Evolutionary conservation across 441 rosid species (phyloP), one percentile per base, ranked within the genome.

Genomic region (Brassica balearica): DNA sequence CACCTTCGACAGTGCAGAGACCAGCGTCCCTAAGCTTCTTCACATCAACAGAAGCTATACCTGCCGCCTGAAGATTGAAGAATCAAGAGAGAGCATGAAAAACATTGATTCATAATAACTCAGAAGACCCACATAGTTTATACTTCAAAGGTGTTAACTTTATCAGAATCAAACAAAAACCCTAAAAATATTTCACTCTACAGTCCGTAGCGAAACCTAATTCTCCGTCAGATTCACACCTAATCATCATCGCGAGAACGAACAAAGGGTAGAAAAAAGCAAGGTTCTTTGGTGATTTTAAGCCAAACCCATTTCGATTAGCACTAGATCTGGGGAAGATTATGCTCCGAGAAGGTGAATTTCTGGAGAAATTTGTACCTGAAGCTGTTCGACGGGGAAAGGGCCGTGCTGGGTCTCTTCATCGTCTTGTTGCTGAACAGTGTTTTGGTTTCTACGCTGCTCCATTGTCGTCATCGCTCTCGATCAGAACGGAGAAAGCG

Each of bases 11-110:
- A 7, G 96, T 95, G 72, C 97, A 95, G 59, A 95, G 89, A 73
- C 96, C 99, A 4, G 93, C 96, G 83, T 93, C 98, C 77, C 88
- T 95, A 71, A 92, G 97, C 88, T 95, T 95, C 86, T 95, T 93
- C 38, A 93, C 76, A 43, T 95, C 99, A n/a, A 92, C 78, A 46
- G 98, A 81, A 75, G 98, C 98, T 3, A 95, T 92, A 72, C 98
- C 98, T 0, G 97, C 88, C 1, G 87, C 90, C 99, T 95, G 73
- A 38, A 77, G 34, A 85, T 69, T 41, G 73, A 76, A 55, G 36
- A 8, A 64, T 56, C 41, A 65, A 34, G 34, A 56, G 41, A 68
- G 14, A 34, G 38, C 38, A 69, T 80, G 55, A 60, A 36, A 74
- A 5, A 76, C n/a, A 34, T 34, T 34, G 46, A 23, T 23, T 51